phyloP scores from a whole-genome alignment of 78 protist genomes.

The Dictyostelium citrinum region DNA sequence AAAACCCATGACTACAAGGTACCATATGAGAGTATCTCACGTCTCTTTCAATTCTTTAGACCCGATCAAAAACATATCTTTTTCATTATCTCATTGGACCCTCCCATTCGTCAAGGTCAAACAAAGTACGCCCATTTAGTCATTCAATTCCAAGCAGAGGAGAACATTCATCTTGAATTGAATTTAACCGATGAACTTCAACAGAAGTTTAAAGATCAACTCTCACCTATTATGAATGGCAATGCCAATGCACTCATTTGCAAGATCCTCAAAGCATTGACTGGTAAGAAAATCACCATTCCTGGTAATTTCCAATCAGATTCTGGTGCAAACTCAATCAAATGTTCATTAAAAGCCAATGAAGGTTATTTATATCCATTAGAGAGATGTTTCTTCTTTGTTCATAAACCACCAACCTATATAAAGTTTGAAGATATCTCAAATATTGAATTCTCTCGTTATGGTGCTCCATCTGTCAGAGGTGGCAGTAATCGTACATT shows the following conservation, averaged over 20 bases:
- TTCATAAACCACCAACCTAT: conserved; percentile 85
- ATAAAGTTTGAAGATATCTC: conserved; percentile 54
- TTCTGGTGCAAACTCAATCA: conserved; percentile 11
- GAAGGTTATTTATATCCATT: conserved; percentile 82
- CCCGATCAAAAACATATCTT: conserved; percentile 58
- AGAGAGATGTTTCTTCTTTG: conserved; percentile 78
- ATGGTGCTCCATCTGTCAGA: background rate
- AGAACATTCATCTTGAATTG: background rate
- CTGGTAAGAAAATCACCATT: conserved; percentile 49
- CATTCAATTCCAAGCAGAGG: conserved; percentile 48
- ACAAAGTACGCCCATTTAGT: conserved; percentile 78
- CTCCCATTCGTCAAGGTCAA: conserved; percentile 85
- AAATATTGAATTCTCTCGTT: conserved; percentile 65
- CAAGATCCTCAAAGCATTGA: conserved; percentile 26
- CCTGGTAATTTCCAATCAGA: conserved; percentile 29
- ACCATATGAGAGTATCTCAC: conserved; percentile 44
- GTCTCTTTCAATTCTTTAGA: conserved; percentile 36
- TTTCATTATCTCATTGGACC: conserved; percentile 76
- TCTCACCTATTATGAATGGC: conserved; percentile 22
- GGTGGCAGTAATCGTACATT: conserved; percentile 61
- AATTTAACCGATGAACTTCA: conserved; percentile 36
- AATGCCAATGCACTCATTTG: background rate
- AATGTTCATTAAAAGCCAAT: conserved; percentile 78
- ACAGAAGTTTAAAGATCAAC: conserved; percentile 36
- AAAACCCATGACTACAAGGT: conserved; percentile 83